These are phyloP conservation scores for Eragrostis curvula DNA, from an alignment of 176 grass and related monocot genomes.

Conservation along the genomic window DNA sequence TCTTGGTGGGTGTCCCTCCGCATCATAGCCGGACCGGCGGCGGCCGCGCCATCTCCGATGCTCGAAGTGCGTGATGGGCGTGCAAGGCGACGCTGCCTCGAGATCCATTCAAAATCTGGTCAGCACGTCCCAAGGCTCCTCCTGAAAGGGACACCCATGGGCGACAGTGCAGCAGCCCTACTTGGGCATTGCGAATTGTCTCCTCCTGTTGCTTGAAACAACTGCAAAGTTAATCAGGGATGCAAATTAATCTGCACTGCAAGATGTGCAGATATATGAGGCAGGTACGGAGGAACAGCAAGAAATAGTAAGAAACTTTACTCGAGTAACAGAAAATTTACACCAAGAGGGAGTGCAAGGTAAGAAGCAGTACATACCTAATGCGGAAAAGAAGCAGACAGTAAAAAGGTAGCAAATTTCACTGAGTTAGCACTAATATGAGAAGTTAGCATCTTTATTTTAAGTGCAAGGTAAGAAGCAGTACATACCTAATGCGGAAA, in stretches of 20 bases:
- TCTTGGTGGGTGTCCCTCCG: constrained; percentile 43
- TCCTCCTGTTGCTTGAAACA: constrained; percentile 30
- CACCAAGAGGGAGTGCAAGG: constrained; percentile 6
- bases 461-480: constrained; percentile 17
- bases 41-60: constrained; percentile 31
- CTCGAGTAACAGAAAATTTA: not conserved
- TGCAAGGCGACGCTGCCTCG: constrained; percentile 44
- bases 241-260: not conserved
- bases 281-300: not conserved
- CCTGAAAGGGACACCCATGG: constrained; percentile 57
- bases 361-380: constrained; percentile 4
- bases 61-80: constrained; percentile 50
- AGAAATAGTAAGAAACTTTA: not conserved
- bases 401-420: not conserved
- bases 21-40: constrained; percentile 36
- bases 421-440: not conserved
- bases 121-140: constrained; percentile 43
- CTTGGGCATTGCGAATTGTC: constrained; percentile 41
- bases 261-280: not conserved
- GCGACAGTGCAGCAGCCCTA: constrained; percentile 45
- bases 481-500: not conserved
- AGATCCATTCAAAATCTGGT: constrained; percentile 59
- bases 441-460: not conserved
- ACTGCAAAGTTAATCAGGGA: constrained; percentile 15
- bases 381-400: not conserved